Base-by-base conservation (phyloP, 192 early-diverging fungal genomes). In the Dissophora globulifera region DNA sequence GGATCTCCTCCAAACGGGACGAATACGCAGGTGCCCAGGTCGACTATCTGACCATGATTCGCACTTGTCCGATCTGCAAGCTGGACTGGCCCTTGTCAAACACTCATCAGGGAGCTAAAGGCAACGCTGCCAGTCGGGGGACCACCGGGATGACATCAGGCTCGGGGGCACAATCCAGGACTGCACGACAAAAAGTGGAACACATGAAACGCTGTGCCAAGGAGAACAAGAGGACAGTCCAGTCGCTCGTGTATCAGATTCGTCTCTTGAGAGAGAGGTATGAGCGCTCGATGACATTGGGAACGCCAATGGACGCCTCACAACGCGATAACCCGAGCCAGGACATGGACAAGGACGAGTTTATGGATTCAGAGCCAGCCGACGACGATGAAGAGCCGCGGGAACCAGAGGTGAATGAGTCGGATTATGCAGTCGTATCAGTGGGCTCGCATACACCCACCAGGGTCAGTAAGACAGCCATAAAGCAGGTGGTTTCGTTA, bases 61-160 rank as follows among this genome's bases (percentile, higher is more conserved):
- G 61, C 20, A 48, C 35, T n/a, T 72, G 69, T 50, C 69, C 69
- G 30, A 63, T 72, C 26, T 72, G 69, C 33, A 72, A 72, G 47
- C 60, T 47, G 38, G 46, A 48, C 2, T 72, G 69, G 69, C 60
- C 69, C 8, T 15, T 43, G 35, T 54, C 13, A 13, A 38, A 38
- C 35, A 38, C 13, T 13, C 6, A 38, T 6, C 7, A 38, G 7
- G 13, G 13, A 38, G 13, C 35, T 13, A 38, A 38, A 38, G 35
- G 6, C 35, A 38, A 38, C 6, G 35, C 13, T 38, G 35, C 35
- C 35, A 38, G 35, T 38, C 35, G 47, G 26, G 56, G 38, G 8
- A 67, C 57, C 3, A 12, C 19, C 31, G 60, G 51, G 29, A 40
- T 58, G 11, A 10, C 31, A 13, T 19, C 33, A 20, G 46, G 29